These are phyloP conservation scores for Carex cristatella DNA, from an alignment of 176 grass and related monocot genomes.

Conservation along the genomic window DNA sequence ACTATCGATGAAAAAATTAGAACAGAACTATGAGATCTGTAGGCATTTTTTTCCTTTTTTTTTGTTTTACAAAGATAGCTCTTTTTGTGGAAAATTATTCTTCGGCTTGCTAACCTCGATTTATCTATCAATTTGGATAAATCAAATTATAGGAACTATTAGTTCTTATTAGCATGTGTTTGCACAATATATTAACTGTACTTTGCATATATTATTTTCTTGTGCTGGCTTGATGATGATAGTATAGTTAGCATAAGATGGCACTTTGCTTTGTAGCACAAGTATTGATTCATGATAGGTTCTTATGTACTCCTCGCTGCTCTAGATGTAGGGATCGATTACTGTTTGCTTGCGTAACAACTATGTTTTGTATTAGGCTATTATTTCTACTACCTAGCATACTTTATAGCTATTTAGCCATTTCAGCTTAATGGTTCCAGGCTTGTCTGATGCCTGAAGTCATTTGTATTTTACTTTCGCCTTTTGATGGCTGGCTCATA, in stretches of 20 bases:
- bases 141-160: not conserved
- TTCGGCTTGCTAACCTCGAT: not conserved
- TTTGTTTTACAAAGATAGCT: not conserved
- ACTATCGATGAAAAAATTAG: not conserved
- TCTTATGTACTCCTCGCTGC: not conserved
- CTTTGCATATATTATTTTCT: not conserved
- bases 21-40: not conserved
- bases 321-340: too few relatives aligned
- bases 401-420: too few relatives aligned
- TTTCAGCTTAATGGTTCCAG: too few relatives aligned
- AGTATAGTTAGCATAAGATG: slow-evolving; percentile 10
- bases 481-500: too few relatives aligned
- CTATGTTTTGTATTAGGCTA: too few relatives aligned
- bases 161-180: not conserved
- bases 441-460: too few relatives aligned
- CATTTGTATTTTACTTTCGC: too few relatives aligned
- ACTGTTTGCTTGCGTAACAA: too few relatives aligned
- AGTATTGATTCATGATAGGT: not conserved
- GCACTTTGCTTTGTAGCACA: not conserved
- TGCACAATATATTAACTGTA: not conserved
- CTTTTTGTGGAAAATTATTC: not conserved
- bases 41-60: not conserved
- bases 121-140: not conserved
- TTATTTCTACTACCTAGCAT: too few relatives aligned
- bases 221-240: slow-evolving; percentile 4